Evolutionary conservation across 2,329 filamentous ascomycete genomes (phyloP).

Genomic region (Diaporthe ampelina): DNA sequence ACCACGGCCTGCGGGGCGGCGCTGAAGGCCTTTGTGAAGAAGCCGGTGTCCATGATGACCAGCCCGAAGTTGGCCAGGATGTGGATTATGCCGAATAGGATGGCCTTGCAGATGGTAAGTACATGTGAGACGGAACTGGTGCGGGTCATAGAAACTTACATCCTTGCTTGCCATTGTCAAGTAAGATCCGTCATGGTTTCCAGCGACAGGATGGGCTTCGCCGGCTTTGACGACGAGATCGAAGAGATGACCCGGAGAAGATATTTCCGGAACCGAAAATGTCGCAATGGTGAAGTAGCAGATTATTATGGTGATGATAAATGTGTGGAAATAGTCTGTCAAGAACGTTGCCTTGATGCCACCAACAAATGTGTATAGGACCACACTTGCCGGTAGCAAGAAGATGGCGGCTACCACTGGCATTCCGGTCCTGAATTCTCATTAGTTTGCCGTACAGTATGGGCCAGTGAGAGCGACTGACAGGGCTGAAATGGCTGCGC

Average conservation of each 20-base stretch:
- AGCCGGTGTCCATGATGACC: slow-evolving; percentile 68
- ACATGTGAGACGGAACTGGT: not conserved
- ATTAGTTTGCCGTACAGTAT: not conserved
- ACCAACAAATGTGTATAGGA: slow-evolving; percentile 56
- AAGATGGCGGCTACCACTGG: slow-evolving; percentile 60
- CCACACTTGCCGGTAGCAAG: slow-evolving; percentile 55
- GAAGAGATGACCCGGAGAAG: slow-evolving; percentile 62
- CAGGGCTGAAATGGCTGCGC: slow-evolving; percentile 56
- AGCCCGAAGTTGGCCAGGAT: slow-evolving; percentile 64
- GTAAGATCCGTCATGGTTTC: slow-evolving; percentile 67
- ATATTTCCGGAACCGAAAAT: slow-evolving; percentile 55
- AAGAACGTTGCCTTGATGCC: slow-evolving; percentile 59
- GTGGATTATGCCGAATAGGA: slow-evolving; percentile 65
- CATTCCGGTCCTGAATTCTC: slow-evolving; percentile 33
- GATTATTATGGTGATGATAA: slow-evolving; percentile 66
- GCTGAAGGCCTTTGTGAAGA: slow-evolving; percentile 67
- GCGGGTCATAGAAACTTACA: slow-evolving; percentile 44
- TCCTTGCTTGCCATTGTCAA: slow-evolving; percentile 69
- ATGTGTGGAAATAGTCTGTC: slow-evolving; percentile 68
- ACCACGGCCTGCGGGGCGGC: slow-evolving; percentile 61
- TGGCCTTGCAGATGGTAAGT: slow-evolving; percentile 51
- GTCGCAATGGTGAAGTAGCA: slow-evolving; percentile 62
- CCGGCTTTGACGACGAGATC: slow-evolving; percentile 63
- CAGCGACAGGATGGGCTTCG: slow-evolving; percentile 59
- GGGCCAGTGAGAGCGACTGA: not conserved